phyloP scores from a whole-genome alignment of 148 eudicot genomes.

The Rhododendron ovatum region DNA sequence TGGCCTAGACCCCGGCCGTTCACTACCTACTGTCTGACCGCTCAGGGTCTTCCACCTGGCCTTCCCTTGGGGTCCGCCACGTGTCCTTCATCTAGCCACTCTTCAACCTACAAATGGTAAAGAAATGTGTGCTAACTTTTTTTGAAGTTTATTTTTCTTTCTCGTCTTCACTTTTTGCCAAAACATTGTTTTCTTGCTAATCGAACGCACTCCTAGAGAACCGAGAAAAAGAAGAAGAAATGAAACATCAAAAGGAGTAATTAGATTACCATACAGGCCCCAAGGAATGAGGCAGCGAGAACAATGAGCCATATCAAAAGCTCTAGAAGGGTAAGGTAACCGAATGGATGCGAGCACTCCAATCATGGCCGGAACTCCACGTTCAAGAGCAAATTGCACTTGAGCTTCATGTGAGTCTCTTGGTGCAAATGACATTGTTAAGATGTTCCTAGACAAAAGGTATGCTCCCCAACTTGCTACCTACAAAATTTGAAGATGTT shows the following conservation, averaged over 20 bases:
- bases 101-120: not conserved
- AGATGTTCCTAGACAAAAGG: constrained; percentile 57
- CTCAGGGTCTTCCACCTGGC: too few species aligned
- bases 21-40: too few species aligned
- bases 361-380: constrained; percentile 81
- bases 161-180: not conserved
- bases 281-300: constrained; percentile 97
- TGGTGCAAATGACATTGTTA: constrained; percentile 89
- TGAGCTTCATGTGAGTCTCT: constrained; percentile 88
- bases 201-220: not conserved
- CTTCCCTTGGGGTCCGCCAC: too few species aligned
- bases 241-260: not conserved
- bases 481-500: constrained; percentile 24
- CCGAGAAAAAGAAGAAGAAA: not conserved
- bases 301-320: constrained; percentile 96
- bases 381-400: constrained; percentile 86
- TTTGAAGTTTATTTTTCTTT: too few species aligned
- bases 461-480: constrained; percentile 95
- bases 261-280: constrained; percentile 56
- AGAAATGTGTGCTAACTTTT: not conserved
- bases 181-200: not conserved
- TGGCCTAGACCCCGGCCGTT: too few species aligned
- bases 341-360: constrained; percentile 70
- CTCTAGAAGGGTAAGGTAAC: constrained; percentile 79
- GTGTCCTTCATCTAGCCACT: too few species aligned